Evolutionary conservation across 129 eudicot species (phyloP), one percentile per base, ranked within the genome.

Genomic region (Arctium minus): DNA sequence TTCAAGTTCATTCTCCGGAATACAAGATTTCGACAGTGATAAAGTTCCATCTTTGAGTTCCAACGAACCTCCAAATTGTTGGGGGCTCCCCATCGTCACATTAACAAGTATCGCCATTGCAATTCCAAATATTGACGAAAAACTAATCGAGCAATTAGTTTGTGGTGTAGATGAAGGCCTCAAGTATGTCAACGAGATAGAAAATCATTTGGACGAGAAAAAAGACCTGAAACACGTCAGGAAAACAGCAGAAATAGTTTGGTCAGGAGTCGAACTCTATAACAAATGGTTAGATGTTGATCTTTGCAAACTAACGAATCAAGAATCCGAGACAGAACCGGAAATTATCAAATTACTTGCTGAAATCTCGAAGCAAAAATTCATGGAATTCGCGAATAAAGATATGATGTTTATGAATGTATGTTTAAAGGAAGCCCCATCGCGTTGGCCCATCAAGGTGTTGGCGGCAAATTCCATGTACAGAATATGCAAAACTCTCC

Each of bases 11-110:
- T 90, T 89, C 60, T 77, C 74, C 18, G 92, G 94, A 7, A 86
- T 89, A 10, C 29, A 35, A 7, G 88, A 88, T 60, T 91, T 93
- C 39, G 94, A 91, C 70, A 89, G 89, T 64, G 80, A 85, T 42
- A 35, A 56, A 42, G 74, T 91, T 77, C 89, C 91, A 42, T 84
- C 91, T 33, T 82, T 91, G 60, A 75, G 86, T 71, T 62, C 70
- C 42, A 87, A 46, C 36, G 89, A 87, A 35, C 94, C 94, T 22
- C 96, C 92, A 0, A 89, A 91, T 73, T 91, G 88, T 83, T 93
- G 98, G 98, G 96, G 96, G 74, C 92, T 93, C 7, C 98, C 98
- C 0, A 83, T 91, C 39, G 92, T 91, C 76, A 91, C 97, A 76
- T 81, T 93, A 82, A 89, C 95, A 42, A 88, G 92, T 72, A 88